A percentile compares a stretch with the other conserved stretches of the same genome.
Evolutionary conservation across 257 asterid species (phyloP).

Genomic region (Salvia splendens): DNA sequence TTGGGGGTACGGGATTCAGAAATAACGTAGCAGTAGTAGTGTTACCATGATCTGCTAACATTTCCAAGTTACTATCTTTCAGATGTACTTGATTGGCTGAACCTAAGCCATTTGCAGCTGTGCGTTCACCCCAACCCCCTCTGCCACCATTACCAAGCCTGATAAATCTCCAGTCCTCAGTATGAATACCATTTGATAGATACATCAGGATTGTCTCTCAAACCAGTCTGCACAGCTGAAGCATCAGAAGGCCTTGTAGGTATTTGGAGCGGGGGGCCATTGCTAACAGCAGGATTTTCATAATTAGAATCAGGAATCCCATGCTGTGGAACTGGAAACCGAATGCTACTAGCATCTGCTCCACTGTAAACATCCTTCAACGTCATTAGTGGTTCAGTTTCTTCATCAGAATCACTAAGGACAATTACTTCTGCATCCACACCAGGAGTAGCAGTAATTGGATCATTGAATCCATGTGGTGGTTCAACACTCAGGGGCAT

Average conservation of each 20-base stretch:
- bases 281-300: conserved; percentile 54
- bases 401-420: conserved; percentile 93
- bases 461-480: conserved; percentile 43
- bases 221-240: conserved; percentile 52
- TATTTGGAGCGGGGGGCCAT: conserved; percentile 81
- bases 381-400: conserved; percentile 48
- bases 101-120: conserved; percentile 51
- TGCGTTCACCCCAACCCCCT: conserved; percentile 43
- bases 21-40: conserved; percentile 4
- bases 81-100: conserved; percentile 52
- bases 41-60: conserved; percentile 69
- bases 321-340: conserved; percentile 50
- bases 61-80: conserved; percentile 49
- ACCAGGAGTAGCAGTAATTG: conserved; percentile 45
- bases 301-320: conserved; percentile 62
- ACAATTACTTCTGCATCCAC: conserved; percentile 70
- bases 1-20: neutral
- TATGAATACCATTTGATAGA: conserved; percentile 67
- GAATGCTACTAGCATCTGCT: conserved; percentile 35
- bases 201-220: conserved; percentile 55
- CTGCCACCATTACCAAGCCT: conserved; percentile 75
- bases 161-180: conserved; percentile 85
- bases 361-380: conserved; percentile 43
- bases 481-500: conserved; percentile 51
- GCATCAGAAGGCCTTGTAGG: conserved; percentile 79